These are phyloP conservation scores for Solanum bukasovii DNA, from an alignment of 257 asterid species.

Conservation along the genomic window DNA sequence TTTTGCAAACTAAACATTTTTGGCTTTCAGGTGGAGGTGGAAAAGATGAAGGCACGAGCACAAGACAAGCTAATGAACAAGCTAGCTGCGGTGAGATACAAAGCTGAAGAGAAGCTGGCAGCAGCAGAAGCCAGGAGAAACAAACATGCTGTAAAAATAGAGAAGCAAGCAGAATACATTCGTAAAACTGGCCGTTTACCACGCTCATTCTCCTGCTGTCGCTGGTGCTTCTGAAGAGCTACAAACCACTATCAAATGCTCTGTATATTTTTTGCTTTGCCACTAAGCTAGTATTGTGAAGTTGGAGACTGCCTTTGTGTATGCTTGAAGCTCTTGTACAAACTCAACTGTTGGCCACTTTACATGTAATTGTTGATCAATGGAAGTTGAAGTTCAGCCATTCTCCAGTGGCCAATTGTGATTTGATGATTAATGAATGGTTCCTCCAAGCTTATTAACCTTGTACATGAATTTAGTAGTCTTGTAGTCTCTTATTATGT, in stretches of 20 bases:
- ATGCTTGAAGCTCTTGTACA: not conserved
- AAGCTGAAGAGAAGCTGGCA: constrained; percentile 16
- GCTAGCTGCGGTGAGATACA: constrained; percentile 19
- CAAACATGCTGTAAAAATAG: constrained; percentile 12
- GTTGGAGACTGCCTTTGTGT: not conserved
- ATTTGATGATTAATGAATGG: not conserved
- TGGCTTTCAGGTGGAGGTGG: constrained; percentile 24
- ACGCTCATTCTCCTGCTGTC: constrained; percentile 12
- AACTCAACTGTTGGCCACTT: not conserved
- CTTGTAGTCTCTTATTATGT: not conserved
- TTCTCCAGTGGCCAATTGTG: not conserved
- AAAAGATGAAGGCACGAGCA: constrained; percentile 17
- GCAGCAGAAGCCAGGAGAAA: constrained; percentile 18
- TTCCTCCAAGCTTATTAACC: not conserved
- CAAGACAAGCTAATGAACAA: constrained; percentile 28
- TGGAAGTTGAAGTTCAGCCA: not conserved
- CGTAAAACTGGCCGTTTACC: constrained; percentile 26
- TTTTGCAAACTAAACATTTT: not conserved
- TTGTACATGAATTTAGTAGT: not conserved
- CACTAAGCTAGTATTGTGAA: not conserved
- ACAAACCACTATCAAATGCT: not conserved
- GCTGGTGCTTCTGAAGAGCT: constrained; percentile 14
- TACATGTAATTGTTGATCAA: not conserved
- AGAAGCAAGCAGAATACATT: constrained; percentile 22
- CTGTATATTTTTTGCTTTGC: not conserved